Evolutionary conservation across 371 early-diverging fungal species (phyloP).

Genomic region (Rhizopus microsporus): DNA sequence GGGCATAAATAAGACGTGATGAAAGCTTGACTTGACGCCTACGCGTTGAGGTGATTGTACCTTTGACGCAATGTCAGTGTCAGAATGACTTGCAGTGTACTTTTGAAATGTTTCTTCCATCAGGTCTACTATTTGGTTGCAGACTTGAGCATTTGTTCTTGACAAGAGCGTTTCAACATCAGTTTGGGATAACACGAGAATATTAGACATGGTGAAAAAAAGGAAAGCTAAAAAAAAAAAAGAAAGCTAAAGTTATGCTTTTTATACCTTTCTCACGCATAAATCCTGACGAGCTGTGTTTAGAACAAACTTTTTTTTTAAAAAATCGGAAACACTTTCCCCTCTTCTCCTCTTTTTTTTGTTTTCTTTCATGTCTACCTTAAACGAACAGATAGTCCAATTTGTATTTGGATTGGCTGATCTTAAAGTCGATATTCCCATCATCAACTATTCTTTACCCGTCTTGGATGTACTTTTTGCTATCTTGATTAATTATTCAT

Average conservation of each 20-base stretch:
- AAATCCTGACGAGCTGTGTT: not conserved
- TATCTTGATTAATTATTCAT: constrained; percentile 54
- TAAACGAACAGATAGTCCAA: constrained; percentile 32
- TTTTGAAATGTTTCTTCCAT: constrained; percentile 41
- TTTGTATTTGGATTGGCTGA: constrained; percentile 32
- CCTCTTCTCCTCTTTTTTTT: constrained; percentile 7
- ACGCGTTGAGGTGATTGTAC: constrained; percentile 59
- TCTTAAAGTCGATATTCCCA: constrained; percentile 31
- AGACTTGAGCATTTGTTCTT: constrained; percentile 20
- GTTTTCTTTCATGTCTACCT: constrained; percentile 8
- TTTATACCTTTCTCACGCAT: not conserved
- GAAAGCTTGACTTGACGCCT: constrained; percentile 41
- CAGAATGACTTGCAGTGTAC: constrained; percentile 27
- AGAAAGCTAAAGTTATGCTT: not conserved
- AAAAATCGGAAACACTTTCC: not conserved
- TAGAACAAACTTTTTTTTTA: not conserved
- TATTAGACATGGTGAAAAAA: constrained; percentile 10
- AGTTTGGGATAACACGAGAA: constrained; percentile 36
- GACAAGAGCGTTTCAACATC: constrained; percentile 32
- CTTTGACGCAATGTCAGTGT: constrained; percentile 23
- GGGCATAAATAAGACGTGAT: constrained; percentile 61
- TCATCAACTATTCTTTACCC: constrained; percentile 29
- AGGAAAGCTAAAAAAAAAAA: not conserved
- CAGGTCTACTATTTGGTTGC: constrained; percentile 35
- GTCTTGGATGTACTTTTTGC: constrained; percentile 57